These are phyloP conservation scores for Psophocarpus tetragonolobus DNA, from an alignment of 306 rosid genomes.

Conservation along the genomic window DNA sequence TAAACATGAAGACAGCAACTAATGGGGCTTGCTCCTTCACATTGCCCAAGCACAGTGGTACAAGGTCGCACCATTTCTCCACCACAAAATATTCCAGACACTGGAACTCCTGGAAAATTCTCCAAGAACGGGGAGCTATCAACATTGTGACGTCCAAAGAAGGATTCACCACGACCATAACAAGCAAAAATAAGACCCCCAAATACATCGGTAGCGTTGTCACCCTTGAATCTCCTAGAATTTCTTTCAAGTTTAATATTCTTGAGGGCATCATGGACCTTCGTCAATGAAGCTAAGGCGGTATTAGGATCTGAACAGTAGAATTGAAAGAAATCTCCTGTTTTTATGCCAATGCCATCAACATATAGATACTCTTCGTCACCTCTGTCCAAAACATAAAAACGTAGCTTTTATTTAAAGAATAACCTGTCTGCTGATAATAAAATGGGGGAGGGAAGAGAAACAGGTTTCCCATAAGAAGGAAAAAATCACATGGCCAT, in stretches of 20 bases:
- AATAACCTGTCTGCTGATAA: not conserved
- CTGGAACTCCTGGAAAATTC: slow-evolving; percentile 60
- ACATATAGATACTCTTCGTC: slow-evolving; percentile 70
- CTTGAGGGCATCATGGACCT: slow-evolving; percentile 48
- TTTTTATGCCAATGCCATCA: slow-evolving; percentile 63
- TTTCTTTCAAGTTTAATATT: slow-evolving; percentile 41
- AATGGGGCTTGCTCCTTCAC: slow-evolving; percentile 38
- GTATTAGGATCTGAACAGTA: slow-evolving; percentile 60
- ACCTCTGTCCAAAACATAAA: slow-evolving; percentile 52
- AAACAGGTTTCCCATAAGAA: not conserved
- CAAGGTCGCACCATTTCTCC: slow-evolving; percentile 73
- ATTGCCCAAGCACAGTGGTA: slow-evolving; percentile 36
- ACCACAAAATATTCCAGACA: slow-evolving; percentile 72
- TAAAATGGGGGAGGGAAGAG: not conserved
- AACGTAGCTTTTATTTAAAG: not conserved
- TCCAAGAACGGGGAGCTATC: slow-evolving; percentile 64
- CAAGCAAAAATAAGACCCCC: slow-evolving; percentile 75
- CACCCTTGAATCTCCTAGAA: slow-evolving; percentile 23
- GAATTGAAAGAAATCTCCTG: slow-evolving; percentile 71
- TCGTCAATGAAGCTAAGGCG: slow-evolving; percentile 47
- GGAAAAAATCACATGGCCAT: not conserved
- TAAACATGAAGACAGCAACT: slow-evolving; percentile 62
- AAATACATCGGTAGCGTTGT: slow-evolving; percentile 41
- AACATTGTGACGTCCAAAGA: slow-evolving; percentile 49
- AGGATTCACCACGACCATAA: slow-evolving; percentile 65